A percentile compares a stretch with the other conserved stretches of the same genome.
Evolutionary conservation across 148 eudicot species (phyloP).

Genomic region (Beta vulgaris): DNA sequence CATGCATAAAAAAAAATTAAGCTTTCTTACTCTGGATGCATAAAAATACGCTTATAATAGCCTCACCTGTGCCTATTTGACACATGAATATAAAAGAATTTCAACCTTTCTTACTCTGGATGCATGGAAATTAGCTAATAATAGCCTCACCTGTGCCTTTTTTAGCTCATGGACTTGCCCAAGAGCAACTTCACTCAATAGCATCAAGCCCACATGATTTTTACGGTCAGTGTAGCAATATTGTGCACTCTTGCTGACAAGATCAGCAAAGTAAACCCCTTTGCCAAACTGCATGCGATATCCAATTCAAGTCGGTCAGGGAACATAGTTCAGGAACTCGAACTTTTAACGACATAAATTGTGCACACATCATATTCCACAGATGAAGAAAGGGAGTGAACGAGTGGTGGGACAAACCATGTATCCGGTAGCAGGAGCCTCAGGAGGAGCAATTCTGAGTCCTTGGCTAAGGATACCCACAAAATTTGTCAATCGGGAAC

Average conservation of each 20-base stretch:
- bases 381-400: neutral
- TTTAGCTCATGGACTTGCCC: conserved; percentile 84
- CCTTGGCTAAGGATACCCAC: conserved; percentile 99
- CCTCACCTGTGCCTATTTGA: too few relatives aligned
- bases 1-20: too few relatives aligned
- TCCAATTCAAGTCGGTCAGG: neutral
- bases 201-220: conserved; percentile 93
- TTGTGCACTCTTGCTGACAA: conserved; percentile 99
- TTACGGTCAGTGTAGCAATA: conserved; percentile 82
- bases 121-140: neutral
- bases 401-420: conserved; percentile 53
- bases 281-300: conserved; percentile 78
- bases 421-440: conserved; percentile 98
- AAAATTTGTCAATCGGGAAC: conserved; percentile 95
- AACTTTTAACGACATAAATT: neutral
- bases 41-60: too few relatives aligned
- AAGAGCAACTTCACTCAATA: conserved; percentile 93
- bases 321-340: neutral
- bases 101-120: neutral
- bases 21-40: too few relatives aligned
- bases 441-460: conserved; percentile 96
- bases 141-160: conserved; percentile 59
- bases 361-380: neutral
- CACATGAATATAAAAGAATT: too few relatives aligned
- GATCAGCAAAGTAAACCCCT: conserved; percentile 95